Evolutionary conservation across 1,139 yeast species (phyloP).

Genomic region (Kodamaea arcana): DNA sequence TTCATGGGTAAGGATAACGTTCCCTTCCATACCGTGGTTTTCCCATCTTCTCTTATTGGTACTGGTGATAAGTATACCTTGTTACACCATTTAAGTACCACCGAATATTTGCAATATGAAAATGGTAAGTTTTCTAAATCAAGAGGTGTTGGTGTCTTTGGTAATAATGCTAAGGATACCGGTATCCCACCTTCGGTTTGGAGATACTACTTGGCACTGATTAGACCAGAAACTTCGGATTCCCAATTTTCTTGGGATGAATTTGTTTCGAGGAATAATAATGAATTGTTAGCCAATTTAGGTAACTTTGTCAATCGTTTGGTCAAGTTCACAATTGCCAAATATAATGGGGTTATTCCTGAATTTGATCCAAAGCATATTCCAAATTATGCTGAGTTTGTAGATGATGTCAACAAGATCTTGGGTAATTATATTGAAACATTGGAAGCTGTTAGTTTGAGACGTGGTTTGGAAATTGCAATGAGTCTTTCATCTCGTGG

Average conservation of each 20-base stretch:
- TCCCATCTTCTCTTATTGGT: constrained; percentile 91
- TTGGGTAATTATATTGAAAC: constrained; percentile 59
- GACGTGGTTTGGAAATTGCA: constrained; percentile 86
- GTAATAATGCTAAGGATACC: constrained; percentile 93
- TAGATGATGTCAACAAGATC: constrained; percentile 57
- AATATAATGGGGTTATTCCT: constrained; percentile 89
- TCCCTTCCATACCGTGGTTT: constrained; percentile 97
- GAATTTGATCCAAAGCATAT: constrained; percentile 44
- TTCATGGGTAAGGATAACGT: constrained; percentile 99
- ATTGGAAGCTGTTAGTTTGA: constrained; percentile 76
- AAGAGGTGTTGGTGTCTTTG: constrained; percentile 95
- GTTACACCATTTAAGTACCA: constrained; percentile 86
- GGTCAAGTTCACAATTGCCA: constrained; percentile 83
- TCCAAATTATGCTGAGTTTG: constrained; percentile 47
- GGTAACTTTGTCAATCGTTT: constrained; percentile 96
- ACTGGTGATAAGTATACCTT: constrained; percentile 87
- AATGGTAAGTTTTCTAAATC: constrained; percentile 97
- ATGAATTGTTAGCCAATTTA: constrained; percentile 88
- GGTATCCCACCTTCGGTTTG: constrained; percentile 91
- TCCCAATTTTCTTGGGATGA: constrained; percentile 97
- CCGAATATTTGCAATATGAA: constrained; percentile 95
- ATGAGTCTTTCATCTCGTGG: constrained; percentile 93
- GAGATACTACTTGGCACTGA: constrained; percentile 91
- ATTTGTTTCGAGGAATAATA: constrained; percentile 88
- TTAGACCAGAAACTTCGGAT: constrained; percentile 94